Percentiles rank a stretch among this genome's conserved stretches.
phyloP scores from a whole-genome alignment of 148 eudicot genomes.

The Camellia sinensis region DNA sequence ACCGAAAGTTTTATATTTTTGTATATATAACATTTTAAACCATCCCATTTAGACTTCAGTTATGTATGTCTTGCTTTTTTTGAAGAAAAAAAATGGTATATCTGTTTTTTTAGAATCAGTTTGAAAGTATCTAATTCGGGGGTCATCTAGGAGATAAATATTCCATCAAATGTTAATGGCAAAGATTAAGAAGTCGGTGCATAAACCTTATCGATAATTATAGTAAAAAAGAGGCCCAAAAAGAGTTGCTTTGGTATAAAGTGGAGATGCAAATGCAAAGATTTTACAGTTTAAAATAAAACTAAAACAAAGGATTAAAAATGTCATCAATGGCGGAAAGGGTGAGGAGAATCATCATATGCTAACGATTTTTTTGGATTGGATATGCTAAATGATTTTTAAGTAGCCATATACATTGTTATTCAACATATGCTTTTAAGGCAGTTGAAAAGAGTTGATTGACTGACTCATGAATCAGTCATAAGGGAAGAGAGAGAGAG shows the following conservation, averaged over 20 bases:
- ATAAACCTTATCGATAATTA: neutral
- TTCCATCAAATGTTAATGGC: neutral
- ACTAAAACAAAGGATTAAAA: neutral
- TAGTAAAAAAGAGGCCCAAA: neutral
- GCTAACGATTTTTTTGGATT: too few species aligned
- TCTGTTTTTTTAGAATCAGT: neutral
- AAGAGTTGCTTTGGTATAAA: neutral
- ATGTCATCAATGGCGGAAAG: conserved; percentile 9
- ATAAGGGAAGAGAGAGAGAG: neutral
- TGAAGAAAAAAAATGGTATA: neutral
- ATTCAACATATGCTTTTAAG: neutral
- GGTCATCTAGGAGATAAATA: neutral
- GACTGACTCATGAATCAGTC: neutral
- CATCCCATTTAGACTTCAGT: neutral
- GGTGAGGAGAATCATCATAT: neutral
- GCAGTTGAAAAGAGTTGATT: neutral
- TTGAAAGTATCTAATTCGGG: neutral
- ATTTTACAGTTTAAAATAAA: neutral
- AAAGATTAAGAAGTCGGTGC: neutral
- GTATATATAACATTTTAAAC: neutral
- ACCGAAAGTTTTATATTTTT: too few species aligned
- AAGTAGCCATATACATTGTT: neutral
- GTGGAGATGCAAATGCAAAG: neutral
- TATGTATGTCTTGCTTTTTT: too few species aligned
- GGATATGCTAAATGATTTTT: neutral